These are phyloP conservation scores for Epichloe bromicola DNA, from an alignment of 2,329 filamentous ascomycete species.

Conservation along the genomic window DNA sequence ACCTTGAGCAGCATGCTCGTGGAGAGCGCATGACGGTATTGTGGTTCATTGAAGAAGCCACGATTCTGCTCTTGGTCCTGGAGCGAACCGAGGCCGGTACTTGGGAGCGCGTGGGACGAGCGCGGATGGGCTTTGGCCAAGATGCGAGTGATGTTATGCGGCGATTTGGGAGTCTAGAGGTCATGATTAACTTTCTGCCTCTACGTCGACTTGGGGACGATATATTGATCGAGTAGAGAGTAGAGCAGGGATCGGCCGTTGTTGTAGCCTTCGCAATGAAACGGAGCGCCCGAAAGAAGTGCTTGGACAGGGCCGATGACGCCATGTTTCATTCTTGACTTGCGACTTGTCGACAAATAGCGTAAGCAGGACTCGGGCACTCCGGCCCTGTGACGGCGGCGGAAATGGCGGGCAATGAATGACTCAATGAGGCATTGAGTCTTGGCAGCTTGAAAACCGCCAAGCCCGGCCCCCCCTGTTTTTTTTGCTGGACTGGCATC, in stretches of 20 bases:
- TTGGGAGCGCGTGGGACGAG: conserved; percentile 23
- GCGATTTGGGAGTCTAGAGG: conserved; percentile 18
- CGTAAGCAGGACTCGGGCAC: too few species aligned
- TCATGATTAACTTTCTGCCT: conserved; percentile 19
- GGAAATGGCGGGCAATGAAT: background rate
- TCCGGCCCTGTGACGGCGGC: too few species aligned
- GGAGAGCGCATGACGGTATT: conserved; percentile 24
- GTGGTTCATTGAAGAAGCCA: conserved; percentile 23
- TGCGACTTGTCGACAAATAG: too few species aligned
- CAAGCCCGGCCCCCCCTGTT: background rate
- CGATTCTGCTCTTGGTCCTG: conserved; percentile 21
- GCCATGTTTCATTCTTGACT: too few species aligned
- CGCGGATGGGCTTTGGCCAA: conserved; percentile 21
- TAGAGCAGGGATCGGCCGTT: too few species aligned
- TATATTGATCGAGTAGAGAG: conserved; percentile 18
- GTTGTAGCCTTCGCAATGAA: background rate
- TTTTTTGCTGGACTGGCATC: background rate
- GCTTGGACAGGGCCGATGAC: background rate
- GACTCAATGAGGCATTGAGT: background rate
- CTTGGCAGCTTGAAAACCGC: background rate
- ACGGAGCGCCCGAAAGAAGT: background rate
- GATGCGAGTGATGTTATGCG: conserved; percentile 20
- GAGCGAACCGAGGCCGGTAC: conserved; percentile 12
- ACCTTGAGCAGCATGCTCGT: conserved; percentile 20
- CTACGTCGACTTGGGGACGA: conserved; percentile 20